Percentiles rank a stretch among this genome's conserved stretches.
phyloP scores from a whole-genome alignment of 2,329 filamentous ascomycete genomes.

The Fusarium aywerte region DNA sequence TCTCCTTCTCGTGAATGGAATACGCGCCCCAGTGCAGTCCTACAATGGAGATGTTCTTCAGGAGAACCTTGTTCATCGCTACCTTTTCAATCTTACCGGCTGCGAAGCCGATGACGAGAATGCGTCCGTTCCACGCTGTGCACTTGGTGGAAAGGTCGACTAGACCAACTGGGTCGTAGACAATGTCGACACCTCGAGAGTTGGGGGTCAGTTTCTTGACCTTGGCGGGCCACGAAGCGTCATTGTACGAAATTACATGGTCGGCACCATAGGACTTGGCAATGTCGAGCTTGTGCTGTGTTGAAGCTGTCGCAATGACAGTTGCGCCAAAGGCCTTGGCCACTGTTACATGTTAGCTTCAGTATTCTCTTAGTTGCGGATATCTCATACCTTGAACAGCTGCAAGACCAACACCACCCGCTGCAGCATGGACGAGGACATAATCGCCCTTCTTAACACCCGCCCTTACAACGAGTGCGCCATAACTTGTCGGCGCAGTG shows the following conservation, averaged over 20 bases:
- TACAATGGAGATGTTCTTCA: conserved; percentile 93
- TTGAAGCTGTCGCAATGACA: conserved; percentile 92
- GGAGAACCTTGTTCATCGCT: conserved; percentile 87
- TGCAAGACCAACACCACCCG: conserved; percentile 89
- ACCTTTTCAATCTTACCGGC: conserved; percentile 83
- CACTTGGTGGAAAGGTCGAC: conserved; percentile 91
- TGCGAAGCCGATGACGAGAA: conserved; percentile 90
- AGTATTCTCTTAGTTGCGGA: accelerated
- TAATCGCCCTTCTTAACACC: conserved; percentile 82
- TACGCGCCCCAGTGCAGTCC: conserved; percentile 95
- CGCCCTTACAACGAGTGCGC: conserved; percentile 81
- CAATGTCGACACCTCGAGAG: conserved; percentile 82
- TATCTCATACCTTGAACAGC: conserved; percentile 76
- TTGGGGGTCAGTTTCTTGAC: conserved; percentile 83
- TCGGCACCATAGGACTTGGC: conserved; percentile 86
- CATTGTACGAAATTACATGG: conserved; percentile 80
- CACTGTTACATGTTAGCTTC: conserved; percentile 55
- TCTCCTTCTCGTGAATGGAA: conserved; percentile 75
- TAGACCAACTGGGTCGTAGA: conserved; percentile 93
- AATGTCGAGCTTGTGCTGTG: conserved; percentile 80
- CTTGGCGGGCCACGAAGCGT: conserved; percentile 69
- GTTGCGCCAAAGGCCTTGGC: conserved; percentile 92
- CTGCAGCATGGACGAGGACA: conserved; percentile 91
- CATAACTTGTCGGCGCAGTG: conserved; percentile 91
- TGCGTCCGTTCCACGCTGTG: conserved; percentile 89